Conservation (phyloP, 139 green algal species). For the Parachlorella kessleri region DNA sequence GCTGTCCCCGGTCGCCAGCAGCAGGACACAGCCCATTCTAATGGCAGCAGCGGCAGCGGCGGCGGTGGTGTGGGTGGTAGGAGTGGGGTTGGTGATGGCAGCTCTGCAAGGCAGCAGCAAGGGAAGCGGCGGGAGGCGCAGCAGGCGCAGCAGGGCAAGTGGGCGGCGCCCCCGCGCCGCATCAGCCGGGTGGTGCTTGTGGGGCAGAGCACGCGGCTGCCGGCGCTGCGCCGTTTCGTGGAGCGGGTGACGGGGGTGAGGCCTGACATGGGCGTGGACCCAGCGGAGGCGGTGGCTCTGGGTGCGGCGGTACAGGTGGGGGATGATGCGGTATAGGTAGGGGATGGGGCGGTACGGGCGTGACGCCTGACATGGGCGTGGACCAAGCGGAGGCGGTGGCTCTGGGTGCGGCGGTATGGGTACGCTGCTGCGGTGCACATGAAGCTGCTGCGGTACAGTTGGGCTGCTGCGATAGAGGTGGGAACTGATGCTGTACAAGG, state of each 20-base stretch:
- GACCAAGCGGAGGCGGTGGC: constrained; percentile 50
- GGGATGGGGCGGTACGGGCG: constrained; percentile 25
- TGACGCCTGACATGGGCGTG: constrained; percentile 34
- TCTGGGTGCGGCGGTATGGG: constrained; percentile 46
- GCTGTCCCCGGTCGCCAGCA: constrained; percentile 11
- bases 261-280: constrained; percentile 23
- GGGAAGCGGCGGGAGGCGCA: neutral
- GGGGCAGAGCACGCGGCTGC: constrained; percentile 70
- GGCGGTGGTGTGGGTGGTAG: neutral
- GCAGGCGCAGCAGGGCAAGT: constrained; percentile 24
- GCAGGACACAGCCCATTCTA: no score
- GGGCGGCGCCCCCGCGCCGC: constrained; percentile 58
- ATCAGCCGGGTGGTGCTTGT: constrained; percentile 75
- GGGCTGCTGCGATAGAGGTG: no score
- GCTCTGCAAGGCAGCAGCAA: constrained; percentile 9
- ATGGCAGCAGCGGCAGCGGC: constrained; percentile 2
- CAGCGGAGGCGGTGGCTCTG: constrained; percentile 35
- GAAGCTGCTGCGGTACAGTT: no score
- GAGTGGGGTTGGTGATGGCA: neutral
- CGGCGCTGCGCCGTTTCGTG: constrained; percentile 56
- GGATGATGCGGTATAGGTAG: neutral
- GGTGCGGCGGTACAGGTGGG: constrained; percentile 44
- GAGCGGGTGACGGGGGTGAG: constrained; percentile 48
- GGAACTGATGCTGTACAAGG: no score
- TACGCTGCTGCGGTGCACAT: no score